Evolutionary conservation across 108 stramenopile genomes (phyloP), one percentile per base, ranked within the genome.

Genomic region (Cylindrotheca fusiformis): DNA sequence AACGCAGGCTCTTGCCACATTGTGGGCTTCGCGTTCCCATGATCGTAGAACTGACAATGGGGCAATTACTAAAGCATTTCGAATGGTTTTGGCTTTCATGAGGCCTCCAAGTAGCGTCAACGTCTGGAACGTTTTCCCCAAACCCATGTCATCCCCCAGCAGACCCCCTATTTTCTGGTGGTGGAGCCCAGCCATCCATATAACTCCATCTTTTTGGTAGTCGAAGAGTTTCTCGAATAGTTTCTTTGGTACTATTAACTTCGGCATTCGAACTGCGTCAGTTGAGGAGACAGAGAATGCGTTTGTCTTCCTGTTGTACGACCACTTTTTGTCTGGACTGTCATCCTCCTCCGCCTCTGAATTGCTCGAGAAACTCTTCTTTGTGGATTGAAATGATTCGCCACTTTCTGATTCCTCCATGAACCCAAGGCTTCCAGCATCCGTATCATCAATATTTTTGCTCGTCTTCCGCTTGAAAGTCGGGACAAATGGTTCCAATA

Each of bases 171-270:
- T 85, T 4, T 75, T 65, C 29, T 77, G 60, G 24, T 67, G 19
- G 63, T 96, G 78, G 22, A 96, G 68, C 25, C 79, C 77, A 46
- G 84, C 96, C 79, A 98, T 85, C 97, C 97, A 99, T 20, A 84
- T 77, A n/a, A 98, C 80, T 18, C 93, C 97, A 47, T 81, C 79
- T 27, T 78, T 66, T 69, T 96, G 95, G 74, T 91, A 88, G 5
- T 63, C 72, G 65, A 77, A 94, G 10, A 96, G 82, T 51, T 60
- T 71, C 1, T 86, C 61, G 61, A 81, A 93, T 3, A 88, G 58
- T 1, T 57, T 14, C 2, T 59, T 31, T 12, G 87, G 85, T 25
- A 90, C 49, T 12, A 69, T 57, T 24, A 90, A 72, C 4, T 79
- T 75, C 14, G 87, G 87, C 77, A 86, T 82, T 6, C 49, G 59